Conservation (phyloP, 495 filamentous ascomycete genomes). For the Margaritispora aquatica region DNA sequence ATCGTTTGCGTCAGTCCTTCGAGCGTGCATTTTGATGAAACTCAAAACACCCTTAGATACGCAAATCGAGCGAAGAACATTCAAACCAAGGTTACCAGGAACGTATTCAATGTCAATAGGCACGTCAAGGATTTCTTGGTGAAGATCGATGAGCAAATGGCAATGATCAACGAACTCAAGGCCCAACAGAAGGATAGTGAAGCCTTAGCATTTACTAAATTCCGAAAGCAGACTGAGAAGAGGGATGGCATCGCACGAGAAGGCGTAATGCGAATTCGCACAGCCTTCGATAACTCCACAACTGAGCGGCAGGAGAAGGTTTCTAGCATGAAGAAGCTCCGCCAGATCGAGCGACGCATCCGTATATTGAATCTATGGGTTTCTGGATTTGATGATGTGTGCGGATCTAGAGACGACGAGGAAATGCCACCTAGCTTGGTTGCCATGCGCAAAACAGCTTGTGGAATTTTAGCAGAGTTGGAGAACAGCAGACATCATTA, state of each 20-base stretch:
- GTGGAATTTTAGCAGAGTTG: slow-evolving; percentile 80
- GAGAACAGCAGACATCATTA: slow-evolving; percentile 85
- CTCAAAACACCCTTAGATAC: slow-evolving; percentile 96
- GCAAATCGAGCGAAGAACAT: slow-evolving; percentile 99
- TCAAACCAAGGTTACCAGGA: slow-evolving; percentile 96
- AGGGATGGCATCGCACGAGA: slow-evolving; percentile 72
- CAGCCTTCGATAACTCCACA: slow-evolving; percentile 78
- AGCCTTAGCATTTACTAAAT: slow-evolving; percentile 77
- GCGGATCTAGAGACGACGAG: slow-evolving; percentile 62
- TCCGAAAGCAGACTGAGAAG: slow-evolving; percentile 81
- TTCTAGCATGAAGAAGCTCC: slow-evolving; percentile 72
- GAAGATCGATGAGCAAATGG: slow-evolving; percentile 96
- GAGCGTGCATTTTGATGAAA: slow-evolving; percentile 96
- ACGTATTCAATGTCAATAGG: slow-evolving; percentile 98
- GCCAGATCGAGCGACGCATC: slow-evolving; percentile 80
- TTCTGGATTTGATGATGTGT: slow-evolving; percentile 81
- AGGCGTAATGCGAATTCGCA: slow-evolving; percentile 71
- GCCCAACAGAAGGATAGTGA: slow-evolving; percentile 90
- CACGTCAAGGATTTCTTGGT: slow-evolving; percentile 98
- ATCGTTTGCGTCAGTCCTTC: slow-evolving; percentile 98
- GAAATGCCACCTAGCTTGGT: slow-evolving; percentile 57
- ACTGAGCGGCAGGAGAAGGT: slow-evolving; percentile 73
- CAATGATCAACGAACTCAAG: slow-evolving; percentile 87
- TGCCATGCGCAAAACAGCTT: slow-evolving; percentile 79
- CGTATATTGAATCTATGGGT: slow-evolving; percentile 83